These are phyloP conservation scores for Colletotrichum siamense DNA, from an alignment of 2,329 filamentous ascomycete species.

Conservation along the genomic window DNA sequence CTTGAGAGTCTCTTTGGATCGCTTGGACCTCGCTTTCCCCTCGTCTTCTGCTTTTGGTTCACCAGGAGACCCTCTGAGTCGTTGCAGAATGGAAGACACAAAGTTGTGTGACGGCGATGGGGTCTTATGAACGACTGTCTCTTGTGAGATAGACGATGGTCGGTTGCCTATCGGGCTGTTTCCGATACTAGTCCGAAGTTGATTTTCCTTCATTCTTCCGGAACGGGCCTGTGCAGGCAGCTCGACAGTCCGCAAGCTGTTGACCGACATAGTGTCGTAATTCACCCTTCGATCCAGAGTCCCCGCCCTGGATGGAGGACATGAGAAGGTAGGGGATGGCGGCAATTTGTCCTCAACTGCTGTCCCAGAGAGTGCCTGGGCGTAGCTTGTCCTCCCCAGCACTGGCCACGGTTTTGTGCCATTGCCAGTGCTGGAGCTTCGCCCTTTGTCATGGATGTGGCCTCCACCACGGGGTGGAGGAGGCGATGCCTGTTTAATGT, in stretches of 20 bases:
- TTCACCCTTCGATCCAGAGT: conserved; percentile 16
- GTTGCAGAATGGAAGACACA: background rate
- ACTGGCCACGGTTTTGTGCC: conserved; percentile 32
- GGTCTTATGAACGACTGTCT: background rate
- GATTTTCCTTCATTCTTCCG: background rate
- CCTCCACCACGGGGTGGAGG: conserved; percentile 32
- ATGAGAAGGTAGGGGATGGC: conserved; percentile 26
- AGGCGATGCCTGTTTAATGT: conserved; percentile 44
- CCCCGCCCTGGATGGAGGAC: conserved; percentile 12
- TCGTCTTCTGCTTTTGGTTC: background rate
- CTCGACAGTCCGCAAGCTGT: conserved; percentile 9
- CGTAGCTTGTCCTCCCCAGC: conserved; percentile 38
- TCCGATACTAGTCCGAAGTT: background rate
- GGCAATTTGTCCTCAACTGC: conserved; percentile 14
- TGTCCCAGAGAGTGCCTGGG: conserved; percentile 28
- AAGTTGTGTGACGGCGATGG: background rate
- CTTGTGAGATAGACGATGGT: background rate
- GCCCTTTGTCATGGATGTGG: conserved; percentile 29
- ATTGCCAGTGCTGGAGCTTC: conserved; percentile 25
- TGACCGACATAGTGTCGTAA: conserved; percentile 32
- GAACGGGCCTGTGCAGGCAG: background rate
- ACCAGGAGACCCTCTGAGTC: background rate
- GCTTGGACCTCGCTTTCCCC: background rate
- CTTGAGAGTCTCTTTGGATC: background rate
- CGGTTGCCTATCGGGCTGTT: background rate